Percentiles rank a stretch among this genome's conserved stretches.
phyloP scores from a whole-genome alignment of 2,329 filamentous ascomycete genomes.

The Cephalotrichum gorgonifer region DNA sequence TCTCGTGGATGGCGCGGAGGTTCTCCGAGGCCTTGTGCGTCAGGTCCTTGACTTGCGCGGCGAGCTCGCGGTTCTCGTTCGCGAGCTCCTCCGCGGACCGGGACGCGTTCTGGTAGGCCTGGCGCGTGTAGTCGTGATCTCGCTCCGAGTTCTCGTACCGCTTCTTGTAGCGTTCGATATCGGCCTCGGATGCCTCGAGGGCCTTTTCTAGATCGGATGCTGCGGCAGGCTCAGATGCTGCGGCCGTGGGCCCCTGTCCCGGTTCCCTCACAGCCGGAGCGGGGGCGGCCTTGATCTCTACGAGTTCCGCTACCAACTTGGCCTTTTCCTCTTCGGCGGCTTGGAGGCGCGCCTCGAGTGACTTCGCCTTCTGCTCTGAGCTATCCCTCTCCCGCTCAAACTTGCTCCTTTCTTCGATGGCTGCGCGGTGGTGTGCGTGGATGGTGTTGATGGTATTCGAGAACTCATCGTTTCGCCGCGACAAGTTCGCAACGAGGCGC shows the following conservation, averaged over 20 bases:
- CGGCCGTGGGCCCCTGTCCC: not conserved
- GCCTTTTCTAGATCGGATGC: slow-evolving; percentile 1
- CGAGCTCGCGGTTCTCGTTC: slow-evolving; percentile 35
- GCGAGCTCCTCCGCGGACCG: slow-evolving; percentile 32
- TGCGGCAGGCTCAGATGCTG: not conserved
- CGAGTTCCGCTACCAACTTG: slow-evolving; percentile 20
- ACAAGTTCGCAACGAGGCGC: slow-evolving; percentile 29
- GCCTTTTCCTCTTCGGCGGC: slow-evolving; percentile 22
- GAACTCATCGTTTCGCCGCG: slow-evolving; percentile 34
- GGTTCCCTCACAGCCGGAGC: not conserved
- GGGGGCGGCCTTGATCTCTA: slow-evolving; percentile 4
- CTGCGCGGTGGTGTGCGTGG: slow-evolving; percentile 35
- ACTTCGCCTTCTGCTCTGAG: slow-evolving; percentile 23
- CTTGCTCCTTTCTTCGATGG: slow-evolving; percentile 37
- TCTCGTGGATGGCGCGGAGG: slow-evolving; percentile 33
- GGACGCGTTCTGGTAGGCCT: slow-evolving; percentile 49
- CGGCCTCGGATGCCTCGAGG: slow-evolving; percentile 11
- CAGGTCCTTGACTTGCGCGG: slow-evolving; percentile 28
- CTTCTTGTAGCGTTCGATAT: slow-evolving; percentile 22
- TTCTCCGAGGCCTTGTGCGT: slow-evolving; percentile 31
- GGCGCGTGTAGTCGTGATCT: slow-evolving; percentile 46
- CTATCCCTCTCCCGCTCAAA: slow-evolving; percentile 33
- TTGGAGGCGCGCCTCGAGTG: slow-evolving; percentile 18
- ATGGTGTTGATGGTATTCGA: slow-evolving; percentile 31
- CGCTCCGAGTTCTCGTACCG: slow-evolving; percentile 29